Evolutionary conservation across 1,139 yeast species (phyloP).

Genomic region (Nadsonia commutata): DNA sequence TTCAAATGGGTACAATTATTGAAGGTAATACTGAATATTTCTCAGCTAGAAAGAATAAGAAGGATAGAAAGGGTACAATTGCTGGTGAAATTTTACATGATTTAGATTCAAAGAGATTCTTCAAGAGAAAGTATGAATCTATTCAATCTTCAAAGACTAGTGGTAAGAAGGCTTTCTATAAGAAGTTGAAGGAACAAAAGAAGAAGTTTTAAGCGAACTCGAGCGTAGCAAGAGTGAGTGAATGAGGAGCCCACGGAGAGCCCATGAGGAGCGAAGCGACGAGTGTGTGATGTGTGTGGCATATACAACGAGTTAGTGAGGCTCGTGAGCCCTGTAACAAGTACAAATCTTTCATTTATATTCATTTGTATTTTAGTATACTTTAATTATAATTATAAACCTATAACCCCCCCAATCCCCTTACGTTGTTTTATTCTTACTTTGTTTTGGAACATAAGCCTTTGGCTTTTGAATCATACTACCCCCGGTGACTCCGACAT

Average conservation of each 20-base stretch:
- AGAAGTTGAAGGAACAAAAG: conserved; percentile 50
- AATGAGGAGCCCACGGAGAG: too few species aligned
- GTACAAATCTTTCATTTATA: too few species aligned
- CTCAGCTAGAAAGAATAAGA: conserved; percentile 53
- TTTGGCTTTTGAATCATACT: neutral
- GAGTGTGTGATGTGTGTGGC: too few species aligned
- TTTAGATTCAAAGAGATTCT: conserved; percentile 54
- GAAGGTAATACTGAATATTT: conserved; percentile 72
- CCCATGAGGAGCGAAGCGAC: too few species aligned
- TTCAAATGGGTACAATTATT: conserved; percentile 78
- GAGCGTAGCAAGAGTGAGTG: too few species aligned
- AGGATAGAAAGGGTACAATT: conserved; percentile 61
- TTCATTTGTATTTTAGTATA: too few species aligned
- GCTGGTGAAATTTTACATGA: conserved; percentile 75
- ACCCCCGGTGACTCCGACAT: too few species aligned
- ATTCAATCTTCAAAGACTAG: conserved; percentile 63
- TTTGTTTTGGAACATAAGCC: neutral
- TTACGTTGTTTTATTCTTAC: too few species aligned
- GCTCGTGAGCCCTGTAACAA: too few species aligned
- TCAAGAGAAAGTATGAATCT: conserved; percentile 70
- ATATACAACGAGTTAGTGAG: too few species aligned
- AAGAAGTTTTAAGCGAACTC: conserved; percentile 24
- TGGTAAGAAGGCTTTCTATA: conserved; percentile 59
- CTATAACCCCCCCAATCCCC: too few species aligned
- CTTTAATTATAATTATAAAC: too few species aligned